These are phyloP conservation scores for Phaeolepiota aurea DNA, from an alignment of 768 basidiomycete genomes.

Conservation along the genomic window DNA sequence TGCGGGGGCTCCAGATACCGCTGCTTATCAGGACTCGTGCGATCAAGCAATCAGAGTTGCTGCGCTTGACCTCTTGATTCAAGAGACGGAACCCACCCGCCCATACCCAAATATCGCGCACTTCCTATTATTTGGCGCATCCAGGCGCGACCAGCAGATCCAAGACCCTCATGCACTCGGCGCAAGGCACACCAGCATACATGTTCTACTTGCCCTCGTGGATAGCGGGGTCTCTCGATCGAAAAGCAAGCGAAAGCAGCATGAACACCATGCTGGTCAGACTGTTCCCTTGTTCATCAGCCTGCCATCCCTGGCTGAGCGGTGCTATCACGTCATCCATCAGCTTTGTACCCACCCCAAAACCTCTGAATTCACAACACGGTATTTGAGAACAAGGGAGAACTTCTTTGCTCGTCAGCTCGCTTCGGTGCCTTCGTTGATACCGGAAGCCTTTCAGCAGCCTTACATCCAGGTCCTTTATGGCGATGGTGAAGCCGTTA, in stretches of 20 bases:
- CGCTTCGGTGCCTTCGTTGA: slow-evolving; percentile 60
- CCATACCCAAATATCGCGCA: slow-evolving; percentile 82
- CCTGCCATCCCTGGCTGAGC: slow-evolving; percentile 76
- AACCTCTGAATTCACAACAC: slow-evolving; percentile 73
- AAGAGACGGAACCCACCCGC: slow-evolving; percentile 54
- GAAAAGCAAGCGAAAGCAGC: slow-evolving; percentile 33
- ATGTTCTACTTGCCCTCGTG: slow-evolving; percentile 73
- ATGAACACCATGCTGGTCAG: slow-evolving; percentile 18
- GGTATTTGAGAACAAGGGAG: slow-evolving; percentile 81
- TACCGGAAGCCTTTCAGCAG: slow-evolving; percentile 39
- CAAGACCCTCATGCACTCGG: slow-evolving; percentile 75
- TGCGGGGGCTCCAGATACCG: slow-evolving; percentile 59
- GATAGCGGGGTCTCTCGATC: slow-evolving; percentile 62
- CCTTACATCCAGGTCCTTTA: slow-evolving; percentile 58
- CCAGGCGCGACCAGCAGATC: slow-evolving; percentile 52
- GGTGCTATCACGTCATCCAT: slow-evolving; percentile 74
- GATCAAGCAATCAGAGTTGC: slow-evolving; percentile 68
- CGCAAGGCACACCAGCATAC: slow-evolving; percentile 62
- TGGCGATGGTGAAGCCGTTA: slow-evolving; percentile 59
- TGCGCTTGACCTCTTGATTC: slow-evolving; percentile 75
- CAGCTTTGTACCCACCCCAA: slow-evolving; percentile 83
- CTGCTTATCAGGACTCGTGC: slow-evolving; percentile 35
- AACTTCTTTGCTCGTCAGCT: slow-evolving; percentile 87
- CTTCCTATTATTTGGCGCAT: slow-evolving; percentile 72
- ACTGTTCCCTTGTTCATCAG: slow-evolving; percentile 49